Conservation (phyloP, 2,329 filamentous ascomycete genomes). For the Fusarium newnesense region DNA sequence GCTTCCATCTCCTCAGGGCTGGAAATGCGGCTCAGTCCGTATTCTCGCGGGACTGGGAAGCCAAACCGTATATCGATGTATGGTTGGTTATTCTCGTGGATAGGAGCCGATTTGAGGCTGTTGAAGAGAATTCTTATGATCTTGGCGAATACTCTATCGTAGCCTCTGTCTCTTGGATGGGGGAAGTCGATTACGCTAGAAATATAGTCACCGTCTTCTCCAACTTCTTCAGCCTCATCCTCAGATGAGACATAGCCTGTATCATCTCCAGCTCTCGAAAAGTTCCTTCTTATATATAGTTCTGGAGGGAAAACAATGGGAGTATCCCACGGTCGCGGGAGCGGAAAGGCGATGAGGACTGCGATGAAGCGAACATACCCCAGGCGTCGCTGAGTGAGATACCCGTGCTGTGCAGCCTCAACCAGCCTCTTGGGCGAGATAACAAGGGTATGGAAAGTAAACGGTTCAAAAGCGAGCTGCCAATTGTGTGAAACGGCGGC, state of each 20-base stretch:
- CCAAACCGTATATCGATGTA: conserved; percentile 8
- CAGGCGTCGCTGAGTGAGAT: not conserved
- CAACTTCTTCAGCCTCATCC: not conserved
- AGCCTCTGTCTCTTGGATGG: not conserved
- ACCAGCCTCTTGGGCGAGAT: conserved; percentile 1
- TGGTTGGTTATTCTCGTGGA: not conserved
- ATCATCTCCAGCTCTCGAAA: not conserved
- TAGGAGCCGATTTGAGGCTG: not conserved
- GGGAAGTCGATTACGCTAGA: not conserved
- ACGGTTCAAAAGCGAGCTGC: conserved; percentile 14
- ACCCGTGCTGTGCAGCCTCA: not conserved
- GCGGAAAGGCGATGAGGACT: conserved; percentile 10
- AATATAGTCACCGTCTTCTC: not conserved
- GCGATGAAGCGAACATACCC: not conserved
- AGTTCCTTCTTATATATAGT: fast-evolving
- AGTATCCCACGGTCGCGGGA: conserved; percentile 7
- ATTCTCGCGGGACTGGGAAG: conserved; percentile 9
- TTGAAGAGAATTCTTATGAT: conserved; percentile 3
- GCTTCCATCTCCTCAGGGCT: conserved; percentile 5
- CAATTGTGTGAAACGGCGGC: conserved; percentile 5
- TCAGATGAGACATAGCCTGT: not conserved
- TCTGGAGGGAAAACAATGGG: not conserved
- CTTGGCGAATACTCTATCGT: not conserved
- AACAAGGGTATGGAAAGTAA: conserved; percentile 1
- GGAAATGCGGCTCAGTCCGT: not conserved